Percentiles rank a stretch among this genome's conserved stretches.
Evolutionary conservation across 345 rosid genomes (phyloP).

Genomic region (Eucalyptus virginea): DNA sequence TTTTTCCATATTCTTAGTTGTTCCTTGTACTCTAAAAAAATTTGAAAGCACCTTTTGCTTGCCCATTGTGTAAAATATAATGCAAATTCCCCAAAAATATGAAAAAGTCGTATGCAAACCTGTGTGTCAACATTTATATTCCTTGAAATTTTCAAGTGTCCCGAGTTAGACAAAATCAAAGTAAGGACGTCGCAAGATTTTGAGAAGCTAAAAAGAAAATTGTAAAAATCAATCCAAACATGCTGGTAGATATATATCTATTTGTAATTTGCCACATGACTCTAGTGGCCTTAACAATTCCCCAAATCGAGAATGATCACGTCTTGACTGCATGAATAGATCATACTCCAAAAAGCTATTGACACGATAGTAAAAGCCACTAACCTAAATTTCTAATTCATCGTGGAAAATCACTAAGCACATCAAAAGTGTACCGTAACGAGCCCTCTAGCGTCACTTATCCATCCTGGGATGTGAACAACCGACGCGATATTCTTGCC

Average conservation of each 20-base stretch:
- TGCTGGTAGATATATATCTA: background rate
- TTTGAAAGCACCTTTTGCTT: background rate
- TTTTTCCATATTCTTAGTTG: background rate
- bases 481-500: accelerated
- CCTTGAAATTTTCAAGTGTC: background rate
- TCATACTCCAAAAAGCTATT: background rate
- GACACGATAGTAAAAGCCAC: background rate
- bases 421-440: no score
- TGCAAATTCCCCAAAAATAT: accelerated
- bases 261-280: background rate
- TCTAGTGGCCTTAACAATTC: background rate
- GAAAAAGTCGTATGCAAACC: background rate
- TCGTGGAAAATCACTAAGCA: accelerated
- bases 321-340: background rate
- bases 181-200: background rate
- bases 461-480: accelerated
- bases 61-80: background rate
- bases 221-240: background rate
- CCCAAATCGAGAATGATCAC: background rate
- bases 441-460: background rate
- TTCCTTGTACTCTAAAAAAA: background rate
- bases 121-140: background rate
- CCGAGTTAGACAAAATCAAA: background rate
- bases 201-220: background rate
- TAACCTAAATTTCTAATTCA: background rate